Percentiles rank a stretch among this genome's conserved stretches.
Conservation (phyloP, 192 early-diverging fungal genomes). For the Dissophora globulifera region DNA sequence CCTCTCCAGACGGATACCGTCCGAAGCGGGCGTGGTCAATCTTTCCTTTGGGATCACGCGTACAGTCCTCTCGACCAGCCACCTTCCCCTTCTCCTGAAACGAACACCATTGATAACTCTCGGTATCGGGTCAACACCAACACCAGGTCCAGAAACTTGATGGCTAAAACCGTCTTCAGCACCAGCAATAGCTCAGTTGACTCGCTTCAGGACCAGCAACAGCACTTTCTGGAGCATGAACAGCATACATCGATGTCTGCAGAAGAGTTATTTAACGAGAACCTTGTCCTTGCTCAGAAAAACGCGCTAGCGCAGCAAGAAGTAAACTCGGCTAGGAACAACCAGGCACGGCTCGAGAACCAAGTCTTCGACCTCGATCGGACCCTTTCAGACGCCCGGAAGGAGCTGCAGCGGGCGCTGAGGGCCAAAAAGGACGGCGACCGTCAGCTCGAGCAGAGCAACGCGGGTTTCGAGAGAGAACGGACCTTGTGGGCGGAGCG, state of each 20-base stretch:
- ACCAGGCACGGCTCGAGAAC: constrained; percentile 58
- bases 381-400: constrained; percentile 44
- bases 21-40: neutral
- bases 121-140: neutral
- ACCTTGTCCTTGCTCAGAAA: constrained; percentile 48
- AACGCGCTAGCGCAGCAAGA: constrained; percentile 47
- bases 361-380: constrained; percentile 62
- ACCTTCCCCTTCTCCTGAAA: neutral
- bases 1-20: constrained; percentile 15
- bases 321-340: constrained; percentile 32
- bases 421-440: constrained; percentile 59
- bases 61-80: neutral
- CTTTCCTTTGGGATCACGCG: constrained; percentile 13
- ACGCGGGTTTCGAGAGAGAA: constrained; percentile 52
- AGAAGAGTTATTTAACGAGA: constrained; percentile 45
- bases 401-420: constrained; percentile 49
- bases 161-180: constrained; percentile 19
- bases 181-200: constrained; percentile 24
- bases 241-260: constrained; percentile 4
- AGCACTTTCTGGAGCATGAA: constrained; percentile 17
- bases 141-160: neutral
- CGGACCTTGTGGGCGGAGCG: constrained; percentile 56
- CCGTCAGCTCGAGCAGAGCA: constrained; percentile 43
- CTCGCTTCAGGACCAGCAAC: constrained; percentile 21
- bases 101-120: neutral